Conservation (phyloP, 768 basidiomycete species). For the Butyriboletus loyo region DNA sequence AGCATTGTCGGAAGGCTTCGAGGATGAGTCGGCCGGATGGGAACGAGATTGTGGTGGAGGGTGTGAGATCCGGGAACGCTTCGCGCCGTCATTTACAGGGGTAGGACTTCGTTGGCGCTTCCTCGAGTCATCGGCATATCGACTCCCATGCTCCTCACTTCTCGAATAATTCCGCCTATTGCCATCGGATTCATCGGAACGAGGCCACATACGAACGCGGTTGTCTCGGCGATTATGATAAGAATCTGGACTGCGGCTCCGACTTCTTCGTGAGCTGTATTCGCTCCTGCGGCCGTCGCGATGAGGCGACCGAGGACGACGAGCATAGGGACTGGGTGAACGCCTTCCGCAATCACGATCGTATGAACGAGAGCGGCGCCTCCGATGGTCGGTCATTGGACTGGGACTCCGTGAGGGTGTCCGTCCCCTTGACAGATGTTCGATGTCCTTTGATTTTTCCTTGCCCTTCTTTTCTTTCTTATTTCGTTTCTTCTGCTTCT, state of each 20-base stretch:
- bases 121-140: slow-evolving; percentile 34
- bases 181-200: slow-evolving; percentile 54
- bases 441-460: slow-evolving; percentile 19
- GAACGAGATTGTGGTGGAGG: slow-evolving; percentile 25
- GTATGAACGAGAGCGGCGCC: slow-evolving; percentile 30
- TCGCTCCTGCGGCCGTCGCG: slow-evolving; percentile 21
- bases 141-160: slow-evolving; percentile 20
- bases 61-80: slow-evolving; percentile 51
- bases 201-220: slow-evolving; percentile 41
- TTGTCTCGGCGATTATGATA: slow-evolving; percentile 13
- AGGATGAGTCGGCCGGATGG: slow-evolving; percentile 4
- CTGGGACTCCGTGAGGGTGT: slow-evolving; percentile 33
- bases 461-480: slow-evolving; percentile 46
- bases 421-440: slow-evolving; percentile 33
- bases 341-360: slow-evolving; percentile 33
- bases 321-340: slow-evolving; percentile 46
- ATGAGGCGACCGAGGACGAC: slow-evolving; percentile 47
- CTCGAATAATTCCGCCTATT: slow-evolving; percentile 29
- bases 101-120: slow-evolving; percentile 40
- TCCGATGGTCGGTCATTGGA: slow-evolving; percentile 26
- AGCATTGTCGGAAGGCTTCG: slow-evolving; percentile 23
- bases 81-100: slow-evolving; percentile 31
- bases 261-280: slow-evolving; percentile 25
- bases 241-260: slow-evolving; percentile 30
- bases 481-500: slow-evolving; percentile 51